Percentiles rank a stretch among this genome's conserved stretches.
Evolutionary conservation across 805 yeast genomes (phyloP).

Genomic region (Citeromyces matritensis): DNA sequence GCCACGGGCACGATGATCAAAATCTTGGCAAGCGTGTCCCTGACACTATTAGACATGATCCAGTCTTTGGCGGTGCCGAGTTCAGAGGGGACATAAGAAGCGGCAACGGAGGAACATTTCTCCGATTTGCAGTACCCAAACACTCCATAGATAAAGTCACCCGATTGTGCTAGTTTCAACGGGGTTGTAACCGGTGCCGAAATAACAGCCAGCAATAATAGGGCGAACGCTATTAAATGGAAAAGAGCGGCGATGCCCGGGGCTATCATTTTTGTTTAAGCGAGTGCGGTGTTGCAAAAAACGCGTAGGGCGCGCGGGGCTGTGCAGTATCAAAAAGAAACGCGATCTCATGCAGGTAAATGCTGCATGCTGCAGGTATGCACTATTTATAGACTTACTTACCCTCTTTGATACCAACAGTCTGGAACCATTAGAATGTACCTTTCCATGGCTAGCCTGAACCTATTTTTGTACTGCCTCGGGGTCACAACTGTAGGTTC

Average conservation of each 20-base stretch:
- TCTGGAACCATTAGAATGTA: conserved; percentile 91
- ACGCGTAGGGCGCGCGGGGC: conserved; percentile 1
- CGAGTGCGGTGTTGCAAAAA: neutral
- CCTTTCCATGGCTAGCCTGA: conserved; percentile 95
- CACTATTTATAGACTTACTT: neutral
- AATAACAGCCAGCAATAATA: conserved; percentile 43
- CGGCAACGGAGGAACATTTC: conserved; percentile 27
- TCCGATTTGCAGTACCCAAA: conserved; percentile 44
- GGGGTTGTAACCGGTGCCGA: conserved; percentile 41
- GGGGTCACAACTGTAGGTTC: conserved; percentile 98
- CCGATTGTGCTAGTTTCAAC: conserved; percentile 33
- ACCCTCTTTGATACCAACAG: conserved; percentile 16
- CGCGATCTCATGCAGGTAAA: neutral
- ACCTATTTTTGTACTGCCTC: conserved; percentile 83
- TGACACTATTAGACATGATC: conserved; percentile 26
- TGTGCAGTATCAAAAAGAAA: neutral
- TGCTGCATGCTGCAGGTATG: neutral
- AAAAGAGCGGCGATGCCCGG: conserved; percentile 21
- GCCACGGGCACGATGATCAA: conserved; percentile 54
- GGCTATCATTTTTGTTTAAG: neutral
- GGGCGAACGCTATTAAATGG: conserved; percentile 40
- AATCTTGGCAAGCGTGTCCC: conserved; percentile 37
- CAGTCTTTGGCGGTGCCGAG: conserved; percentile 25
- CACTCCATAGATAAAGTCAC: conserved; percentile 37
- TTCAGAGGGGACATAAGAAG: conserved; percentile 17